Evolutionary conservation across 208 protist species (phyloP).

Genomic region (Angomonas deanei): DNA sequence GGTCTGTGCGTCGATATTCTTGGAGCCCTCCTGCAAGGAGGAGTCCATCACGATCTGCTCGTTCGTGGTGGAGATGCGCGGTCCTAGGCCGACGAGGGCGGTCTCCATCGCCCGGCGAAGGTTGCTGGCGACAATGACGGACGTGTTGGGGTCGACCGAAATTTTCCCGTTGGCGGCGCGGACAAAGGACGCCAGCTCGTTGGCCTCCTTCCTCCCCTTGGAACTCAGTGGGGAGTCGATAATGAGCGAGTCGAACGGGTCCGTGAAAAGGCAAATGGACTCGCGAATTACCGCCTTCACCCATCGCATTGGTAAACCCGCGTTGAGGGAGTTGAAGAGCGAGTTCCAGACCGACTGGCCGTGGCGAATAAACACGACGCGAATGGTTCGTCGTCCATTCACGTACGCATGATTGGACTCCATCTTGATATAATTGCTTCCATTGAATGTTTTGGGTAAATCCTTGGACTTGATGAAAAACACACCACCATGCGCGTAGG

Average conservation of each 20-base stretch:
- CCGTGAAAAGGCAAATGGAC: slow-evolving; percentile 51
- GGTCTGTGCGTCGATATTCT: slow-evolving; percentile 89
- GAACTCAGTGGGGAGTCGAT: slow-evolving; percentile 88
- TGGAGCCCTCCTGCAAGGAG: slow-evolving; percentile 82
- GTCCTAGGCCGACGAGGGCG: slow-evolving; percentile 53
- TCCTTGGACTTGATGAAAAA: slow-evolving; percentile 73
- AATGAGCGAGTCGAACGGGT: slow-evolving; percentile 78
- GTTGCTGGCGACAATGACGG: slow-evolving; percentile 79
- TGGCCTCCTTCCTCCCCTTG: slow-evolving; percentile 60
- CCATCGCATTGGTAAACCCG: slow-evolving; percentile 51
- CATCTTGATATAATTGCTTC: slow-evolving; percentile 69
- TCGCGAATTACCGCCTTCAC: slow-evolving; percentile 46
- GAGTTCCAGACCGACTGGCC: slow-evolving; percentile 93
- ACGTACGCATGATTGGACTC: slow-evolving; percentile 15
- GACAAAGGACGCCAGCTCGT: slow-evolving; percentile 67
- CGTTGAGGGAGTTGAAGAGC: slow-evolving; percentile 74
- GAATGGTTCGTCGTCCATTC: slow-evolving; percentile 50
- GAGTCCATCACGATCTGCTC: slow-evolving; percentile 86
- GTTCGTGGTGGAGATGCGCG: slow-evolving; percentile 45
- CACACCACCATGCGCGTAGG: slow-evolving; percentile 42
- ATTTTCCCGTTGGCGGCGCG: slow-evolving; percentile 53
- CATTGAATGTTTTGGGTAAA: slow-evolving; percentile 51
- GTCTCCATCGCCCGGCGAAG: slow-evolving; percentile 88
- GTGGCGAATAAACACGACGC: slow-evolving; percentile 90
- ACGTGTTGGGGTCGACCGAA: slow-evolving; percentile 46